These are phyloP conservation scores for Mortierella polycephala DNA, from an alignment of 371 early-diverging fungal genomes.

Conservation along the genomic window DNA sequence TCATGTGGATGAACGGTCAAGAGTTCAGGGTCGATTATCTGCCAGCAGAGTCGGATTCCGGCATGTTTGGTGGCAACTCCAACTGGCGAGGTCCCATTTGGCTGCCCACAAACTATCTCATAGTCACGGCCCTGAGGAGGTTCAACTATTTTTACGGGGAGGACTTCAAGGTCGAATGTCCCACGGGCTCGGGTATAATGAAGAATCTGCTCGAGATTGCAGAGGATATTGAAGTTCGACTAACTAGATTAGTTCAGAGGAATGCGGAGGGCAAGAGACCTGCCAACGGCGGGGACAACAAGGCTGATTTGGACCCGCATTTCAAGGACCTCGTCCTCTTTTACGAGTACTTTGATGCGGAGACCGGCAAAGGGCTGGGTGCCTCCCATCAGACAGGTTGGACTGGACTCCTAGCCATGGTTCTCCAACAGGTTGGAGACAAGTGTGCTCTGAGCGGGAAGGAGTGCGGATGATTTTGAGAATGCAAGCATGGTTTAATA, in stretches of 20 bases:
- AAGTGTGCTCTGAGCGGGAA: conserved; percentile 14
- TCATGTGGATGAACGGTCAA: conserved; percentile 51
- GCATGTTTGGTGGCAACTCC: conserved; percentile 55
- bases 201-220: conserved; percentile 43
- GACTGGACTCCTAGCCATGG: conserved; percentile 57
- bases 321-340: conserved; percentile 59
- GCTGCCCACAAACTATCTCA: conserved; percentile 44
- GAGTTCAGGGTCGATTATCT: conserved; percentile 58
- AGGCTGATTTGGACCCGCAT: conserved; percentile 37
- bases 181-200: conserved; percentile 38
- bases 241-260: conserved; percentile 29
- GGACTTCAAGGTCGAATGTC: conserved; percentile 52
- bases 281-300: conserved; percentile 50
- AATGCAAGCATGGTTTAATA: no score
- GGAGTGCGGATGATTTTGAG: no score
- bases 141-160: conserved; percentile 52
- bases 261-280: conserved; percentile 47
- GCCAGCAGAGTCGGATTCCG: conserved; percentile 56
- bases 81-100: conserved; percentile 54
- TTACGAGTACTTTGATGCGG: conserved; percentile 61
- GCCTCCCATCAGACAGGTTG: conserved; percentile 64
- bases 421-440: conserved; percentile 44
- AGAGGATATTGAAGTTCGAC: conserved; percentile 40
- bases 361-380: conserved; percentile 59
- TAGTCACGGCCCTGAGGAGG: conserved; percentile 30